Evolutionary conservation across 2,329 filamentous ascomycete genomes (phyloP).

Genomic region (Dactylellina sp.): DNA sequence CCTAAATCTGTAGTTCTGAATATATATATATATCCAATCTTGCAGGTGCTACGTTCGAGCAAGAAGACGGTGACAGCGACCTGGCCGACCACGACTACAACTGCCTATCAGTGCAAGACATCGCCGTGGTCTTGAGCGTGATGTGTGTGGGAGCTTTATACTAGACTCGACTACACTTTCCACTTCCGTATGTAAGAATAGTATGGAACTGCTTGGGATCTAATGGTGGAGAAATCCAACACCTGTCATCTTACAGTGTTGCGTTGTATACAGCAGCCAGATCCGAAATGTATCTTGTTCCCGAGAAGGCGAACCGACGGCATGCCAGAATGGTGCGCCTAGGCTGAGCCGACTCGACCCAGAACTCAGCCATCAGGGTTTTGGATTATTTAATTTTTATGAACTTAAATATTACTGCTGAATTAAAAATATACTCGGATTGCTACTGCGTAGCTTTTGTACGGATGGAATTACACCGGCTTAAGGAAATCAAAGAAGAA

Average conservation of each 20-base stretch:
- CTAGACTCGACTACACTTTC: too few species aligned
- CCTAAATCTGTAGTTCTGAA: not conserved
- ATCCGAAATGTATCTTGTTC: constrained; percentile 8
- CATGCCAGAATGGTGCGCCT: not conserved
- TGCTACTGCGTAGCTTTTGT: not conserved
- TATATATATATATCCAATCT: not conserved
- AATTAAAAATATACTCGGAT: not conserved
- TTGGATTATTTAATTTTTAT: not conserved
- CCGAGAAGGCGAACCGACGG: constrained; percentile 13
- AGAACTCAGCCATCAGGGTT: too few species aligned
- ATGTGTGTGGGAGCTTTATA: too few species aligned
- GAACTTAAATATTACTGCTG: too few species aligned
- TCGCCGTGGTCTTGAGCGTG: constrained; percentile 8
- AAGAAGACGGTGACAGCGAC: constrained; percentile 26
- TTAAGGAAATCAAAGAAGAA: not conserved
- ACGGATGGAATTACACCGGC: not conserved
- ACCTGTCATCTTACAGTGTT: not conserved
- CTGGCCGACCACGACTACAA: constrained; percentile 8
- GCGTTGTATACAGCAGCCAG: constrained; percentile 6
- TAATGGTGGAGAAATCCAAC: constrained; percentile 21
- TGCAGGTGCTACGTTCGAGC: not conserved
- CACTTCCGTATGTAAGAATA: too few species aligned
- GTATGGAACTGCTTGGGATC: too few species aligned
- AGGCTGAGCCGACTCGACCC: not conserved
- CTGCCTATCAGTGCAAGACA: constrained; percentile 24